Base-by-base conservation (phyloP, 805 yeast species). In the Candida caryicola region DNA sequence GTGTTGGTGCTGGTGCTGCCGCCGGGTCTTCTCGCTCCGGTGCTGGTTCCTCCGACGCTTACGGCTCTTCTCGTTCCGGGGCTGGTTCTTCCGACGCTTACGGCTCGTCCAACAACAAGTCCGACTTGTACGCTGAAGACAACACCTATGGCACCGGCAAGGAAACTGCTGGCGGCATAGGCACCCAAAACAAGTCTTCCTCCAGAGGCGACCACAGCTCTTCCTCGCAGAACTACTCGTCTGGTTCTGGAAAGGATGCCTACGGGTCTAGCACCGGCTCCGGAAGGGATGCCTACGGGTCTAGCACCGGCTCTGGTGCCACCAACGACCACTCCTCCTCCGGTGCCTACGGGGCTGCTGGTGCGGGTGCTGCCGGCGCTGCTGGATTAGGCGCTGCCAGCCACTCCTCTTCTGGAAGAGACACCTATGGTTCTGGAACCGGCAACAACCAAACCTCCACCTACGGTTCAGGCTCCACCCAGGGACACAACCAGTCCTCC, bases 331-430 rank as follows among this genome's bases (percentile, higher is more conserved):
- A n/a, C n/a, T n/a, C n/a, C n/a, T n/a, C 47, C 29, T 21, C 25
- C 42, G 46, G 43, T 35, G 33, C 46, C 31, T 39, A 44, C 31
- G 50, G 48, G 33, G 16, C 46, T 14, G 33, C 44, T 30, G 46
- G 41, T 42, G 33, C 44, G 29, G 46, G 40, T 42, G 38, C 51
- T 14, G 39, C 45, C 34, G 55, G 53, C 18, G 35, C 53, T 13
- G 29, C 50, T 14, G 48, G 47, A 16, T 21, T 12, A 18, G 23
- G 29, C 15, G 12, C 34, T 17, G 34, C 35, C 8, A 8, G 30
- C 23, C 30, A 35, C n/a, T 34, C 31, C 4, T 16, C 29, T 6
- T 34, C 45, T 13, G 47, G 51, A 18, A 43, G 39, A 29, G 52
- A 44, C 31, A 31, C 54, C 15, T 37, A 45, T 39, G 55, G 51